These are phyloP conservation scores for Bimuria novae-zelandiae DNA, from an alignment of 2,329 filamentous ascomycete genomes.

Conservation along the genomic window DNA sequence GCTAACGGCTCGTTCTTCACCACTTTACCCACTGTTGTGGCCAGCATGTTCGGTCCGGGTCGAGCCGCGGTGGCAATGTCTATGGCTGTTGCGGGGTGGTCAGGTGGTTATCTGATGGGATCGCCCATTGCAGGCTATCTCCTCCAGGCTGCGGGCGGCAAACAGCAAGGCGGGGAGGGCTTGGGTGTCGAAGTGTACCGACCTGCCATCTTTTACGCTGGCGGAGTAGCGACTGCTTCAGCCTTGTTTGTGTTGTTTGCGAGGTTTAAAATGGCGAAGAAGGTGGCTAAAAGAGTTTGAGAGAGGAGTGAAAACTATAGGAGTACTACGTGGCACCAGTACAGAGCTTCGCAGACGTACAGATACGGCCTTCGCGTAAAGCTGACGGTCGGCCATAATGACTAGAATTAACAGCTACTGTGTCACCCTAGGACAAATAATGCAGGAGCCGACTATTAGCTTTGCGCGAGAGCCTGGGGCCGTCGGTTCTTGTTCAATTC, in stretches of 20 bases:
- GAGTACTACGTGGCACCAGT: no score
- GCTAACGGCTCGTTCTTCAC: constrained; percentile 38
- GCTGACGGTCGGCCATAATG: no score
- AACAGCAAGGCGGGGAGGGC: constrained; percentile 2
- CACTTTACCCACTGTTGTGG: constrained; percentile 35
- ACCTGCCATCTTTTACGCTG: constrained; percentile 39
- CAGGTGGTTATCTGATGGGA: constrained; percentile 34
- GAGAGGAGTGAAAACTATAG: not conserved
- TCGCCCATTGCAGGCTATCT: constrained; percentile 34
- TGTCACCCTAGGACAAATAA: no score
- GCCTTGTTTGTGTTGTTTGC: constrained; percentile 28
- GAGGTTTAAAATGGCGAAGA: constrained; percentile 25
- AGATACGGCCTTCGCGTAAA: no score
- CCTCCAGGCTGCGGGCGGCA: constrained; percentile 32
- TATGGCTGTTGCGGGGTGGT: constrained; percentile 34
- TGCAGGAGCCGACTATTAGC: no score
- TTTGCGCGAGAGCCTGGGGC: no score
- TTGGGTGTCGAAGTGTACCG: constrained; percentile 30
- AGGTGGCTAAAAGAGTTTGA: constrained; percentile 25
- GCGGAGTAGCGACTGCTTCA: constrained; percentile 27
- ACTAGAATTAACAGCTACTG: no score
- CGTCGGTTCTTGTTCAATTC: no score
- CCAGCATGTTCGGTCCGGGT: constrained; percentile 33
- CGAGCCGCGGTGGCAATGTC: constrained; percentile 35
- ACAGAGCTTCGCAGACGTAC: no score